Conservation (phyloP, 768 basidiomycete genomes). For the Cyclocybe cylindracea region DNA sequence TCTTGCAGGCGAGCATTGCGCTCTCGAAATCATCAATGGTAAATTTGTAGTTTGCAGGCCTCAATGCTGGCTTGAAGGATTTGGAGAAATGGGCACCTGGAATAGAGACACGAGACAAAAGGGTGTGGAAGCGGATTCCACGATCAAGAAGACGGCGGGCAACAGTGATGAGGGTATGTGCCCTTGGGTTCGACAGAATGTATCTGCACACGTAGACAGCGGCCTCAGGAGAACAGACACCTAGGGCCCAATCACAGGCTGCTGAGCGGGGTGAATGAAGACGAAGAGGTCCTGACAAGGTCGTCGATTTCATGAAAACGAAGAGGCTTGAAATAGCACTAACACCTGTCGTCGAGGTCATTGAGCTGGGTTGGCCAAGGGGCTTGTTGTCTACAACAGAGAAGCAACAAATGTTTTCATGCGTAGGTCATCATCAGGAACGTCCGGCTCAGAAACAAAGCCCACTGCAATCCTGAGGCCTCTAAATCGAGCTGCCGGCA, state of each 20-base stretch:
- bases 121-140: neutral
- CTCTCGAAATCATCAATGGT: neutral
- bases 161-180: conserved; percentile 3
- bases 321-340: neutral
- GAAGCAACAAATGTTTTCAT: too few species aligned
- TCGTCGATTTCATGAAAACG: conserved; percentile 1
- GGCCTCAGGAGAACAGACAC: conserved; percentile 1
- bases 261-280: neutral
- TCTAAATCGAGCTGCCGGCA: too few species aligned
- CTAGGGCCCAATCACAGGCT: conserved; percentile 1
- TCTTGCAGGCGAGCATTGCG: neutral
- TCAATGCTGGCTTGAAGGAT: neutral
- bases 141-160: conserved; percentile 1
- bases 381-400: too few species aligned
- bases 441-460: too few species aligned
- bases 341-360: neutral
- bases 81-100: neutral
- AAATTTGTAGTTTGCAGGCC: conserved; percentile 1
- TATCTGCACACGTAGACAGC: conserved; percentile 9
- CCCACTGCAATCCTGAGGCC: too few species aligned
- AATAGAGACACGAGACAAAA: neutral
- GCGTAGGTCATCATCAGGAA: too few species aligned
- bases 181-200: conserved; percentile 1
- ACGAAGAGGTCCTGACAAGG: conserved; percentile 5
- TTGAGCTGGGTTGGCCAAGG: neutral